A percentile compares a stretch with the other conserved stretches of the same genome.
Conservation (phyloP, 352 stramenopile species). For the Pythium pyrilobum region DNA sequence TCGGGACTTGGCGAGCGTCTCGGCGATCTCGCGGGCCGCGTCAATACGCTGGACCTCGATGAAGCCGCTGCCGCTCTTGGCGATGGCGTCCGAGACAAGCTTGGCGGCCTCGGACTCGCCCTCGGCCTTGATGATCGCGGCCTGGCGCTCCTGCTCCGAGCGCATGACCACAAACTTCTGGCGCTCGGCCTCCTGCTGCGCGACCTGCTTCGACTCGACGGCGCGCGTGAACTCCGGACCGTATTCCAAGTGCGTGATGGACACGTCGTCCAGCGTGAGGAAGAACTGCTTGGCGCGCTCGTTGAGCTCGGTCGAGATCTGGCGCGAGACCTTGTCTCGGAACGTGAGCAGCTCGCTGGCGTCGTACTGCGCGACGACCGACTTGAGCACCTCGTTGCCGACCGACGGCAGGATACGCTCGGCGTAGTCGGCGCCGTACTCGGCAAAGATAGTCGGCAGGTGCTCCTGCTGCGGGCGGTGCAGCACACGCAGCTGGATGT, state of each 20-base stretch:
- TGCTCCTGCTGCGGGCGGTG: conserved; percentile 93
- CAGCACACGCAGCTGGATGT: conserved; percentile 98
- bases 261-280: conserved; percentile 99
- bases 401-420: conserved; percentile 99
- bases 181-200: conserved; percentile 98
- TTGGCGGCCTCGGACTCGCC: conserved; percentile 98
- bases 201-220: conserved; percentile 99
- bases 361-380: conserved; percentile 97
- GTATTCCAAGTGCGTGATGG: conserved; percentile 99
- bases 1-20: conserved; percentile 94
- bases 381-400: conserved; percentile 95
- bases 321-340: conserved; percentile 95
- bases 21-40: conserved; percentile 98
- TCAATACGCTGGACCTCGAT: conserved; percentile 99
- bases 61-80: conserved; percentile 96
- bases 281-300: conserved; percentile 97
- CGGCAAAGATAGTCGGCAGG: conserved; percentile 95
- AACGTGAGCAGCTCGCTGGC: conserved; percentile 98
- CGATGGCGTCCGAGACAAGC: conserved; percentile 97
- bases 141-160: conserved; percentile 97
- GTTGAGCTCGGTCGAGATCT: conserved; percentile 97
- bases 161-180: conserved; percentile 99
- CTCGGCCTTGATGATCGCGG: conserved; percentile 89
- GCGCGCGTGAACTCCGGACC: conserved; percentile 98
- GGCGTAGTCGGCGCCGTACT: conserved; percentile 97